Base-by-base conservation (phyloP, 2,329 filamentous ascomycete species). In the Colletotrichum incanum region DNA sequence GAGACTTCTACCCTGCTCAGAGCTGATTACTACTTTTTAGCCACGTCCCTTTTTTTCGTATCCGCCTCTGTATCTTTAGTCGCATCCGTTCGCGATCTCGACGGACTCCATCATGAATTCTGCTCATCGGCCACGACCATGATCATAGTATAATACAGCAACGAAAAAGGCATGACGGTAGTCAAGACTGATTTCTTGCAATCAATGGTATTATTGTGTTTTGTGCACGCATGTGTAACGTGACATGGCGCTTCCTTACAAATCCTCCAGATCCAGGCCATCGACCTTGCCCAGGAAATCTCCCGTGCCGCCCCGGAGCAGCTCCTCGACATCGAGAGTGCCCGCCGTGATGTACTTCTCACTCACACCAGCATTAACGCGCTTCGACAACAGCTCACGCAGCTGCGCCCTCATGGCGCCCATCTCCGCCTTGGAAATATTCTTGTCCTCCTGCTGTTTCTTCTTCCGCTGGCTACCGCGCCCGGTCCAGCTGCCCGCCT, bases 341-440 rank as follows among this genome's bases (percentile, higher is more conserved):
- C 94, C 94, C n/a, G 90, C 89, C 0, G 94, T 94, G 73, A 98
- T 86, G 81, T 98, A 98, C 77, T 88, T 89, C 83, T 95, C 94
- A 78, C 94, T 97, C 34, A 98, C 94, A 8, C 96, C 95, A 20
- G 94, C 87, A 78, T 98, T 98, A 67, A 98, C 89, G 71, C 94
- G 89, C 81, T 92, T 89, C 4, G 86, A 86, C 78, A 98, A 81
- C 76, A 97, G 81, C 54, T 89, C 87, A 77, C 89, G 92, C 77
- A 98, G 81, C 82, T 97, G 91, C 0, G 91, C 93, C 75, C 90
- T 89, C 80, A 96, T 81, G 0, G 86, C 88, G 1, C 86, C 90
- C 77, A 97, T 81, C 80, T 98, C 94, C 0, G 86, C 91, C 82
- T 96, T 98, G 2, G 87, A 91, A 77, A 95, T 80, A 8, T 82